Evolutionary conservation across 345 rosid genomes (phyloP).

Genomic region (Eucalyptus tenuipes): DNA sequence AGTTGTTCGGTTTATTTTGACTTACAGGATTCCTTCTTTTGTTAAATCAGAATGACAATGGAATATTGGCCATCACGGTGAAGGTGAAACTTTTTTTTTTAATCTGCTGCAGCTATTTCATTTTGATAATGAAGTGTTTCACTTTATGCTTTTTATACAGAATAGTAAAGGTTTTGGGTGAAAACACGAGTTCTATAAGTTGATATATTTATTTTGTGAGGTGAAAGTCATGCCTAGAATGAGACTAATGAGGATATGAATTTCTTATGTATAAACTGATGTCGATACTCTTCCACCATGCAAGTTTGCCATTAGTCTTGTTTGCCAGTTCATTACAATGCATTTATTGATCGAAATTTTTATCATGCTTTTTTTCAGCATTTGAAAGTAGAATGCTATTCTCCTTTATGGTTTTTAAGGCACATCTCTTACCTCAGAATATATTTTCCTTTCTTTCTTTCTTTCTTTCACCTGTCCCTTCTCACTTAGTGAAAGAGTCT

Average conservation of each 20-base stretch:
- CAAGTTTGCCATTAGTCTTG: neutral
- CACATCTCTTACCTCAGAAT: neutral
- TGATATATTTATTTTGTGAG: neutral
- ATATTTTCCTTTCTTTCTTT: neutral
- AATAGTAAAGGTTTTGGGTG: neutral
- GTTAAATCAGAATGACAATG: slow-evolving; percentile 46
- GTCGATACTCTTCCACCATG: neutral
- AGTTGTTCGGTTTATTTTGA: neutral
- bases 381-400: neutral
- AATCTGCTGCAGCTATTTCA: neutral
- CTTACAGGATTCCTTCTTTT: neutral
- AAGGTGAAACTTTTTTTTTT: slow-evolving; percentile 37
- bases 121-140: neutral
- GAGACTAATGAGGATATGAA: neutral
- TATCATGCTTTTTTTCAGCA: neutral
- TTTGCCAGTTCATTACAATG: neutral
- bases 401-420: neutral
- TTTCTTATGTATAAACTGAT: neutral
- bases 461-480: neutral
- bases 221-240: neutral
- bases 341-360: neutral
- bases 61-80: slow-evolving; percentile 60
- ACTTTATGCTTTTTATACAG: neutral
- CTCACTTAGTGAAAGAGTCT: neutral
- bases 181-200: neutral